Percentiles rank a stretch among this genome's conserved stretches.
These are phyloP conservation scores for Suhomyces wounanorum DNA, from an alignment of 1,139 yeast genomes.

Conservation along the genomic window DNA sequence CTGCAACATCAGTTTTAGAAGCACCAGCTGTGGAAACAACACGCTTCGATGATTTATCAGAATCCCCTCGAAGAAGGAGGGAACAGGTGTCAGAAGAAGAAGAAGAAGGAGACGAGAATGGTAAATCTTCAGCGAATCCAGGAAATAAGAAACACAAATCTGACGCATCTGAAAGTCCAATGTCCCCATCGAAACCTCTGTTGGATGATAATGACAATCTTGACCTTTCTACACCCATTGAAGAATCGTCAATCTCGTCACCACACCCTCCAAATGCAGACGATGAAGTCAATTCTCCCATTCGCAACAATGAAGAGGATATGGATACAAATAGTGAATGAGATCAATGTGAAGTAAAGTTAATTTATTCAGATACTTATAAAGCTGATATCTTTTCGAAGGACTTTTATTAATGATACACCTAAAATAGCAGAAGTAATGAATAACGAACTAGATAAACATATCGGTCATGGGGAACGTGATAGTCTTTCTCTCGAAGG, in stretches of 20 bases:
- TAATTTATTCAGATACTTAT: background rate
- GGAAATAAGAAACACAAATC: slow-evolving; percentile 9
- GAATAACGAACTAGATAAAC: background rate
- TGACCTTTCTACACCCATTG: slow-evolving; percentile 17
- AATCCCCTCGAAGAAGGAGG: slow-evolving; percentile 12
- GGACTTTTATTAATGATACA: background rate
- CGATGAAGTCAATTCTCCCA: background rate
- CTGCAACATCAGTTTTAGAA: background rate
- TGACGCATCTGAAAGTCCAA: slow-evolving; percentile 5
- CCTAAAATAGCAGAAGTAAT: background rate
- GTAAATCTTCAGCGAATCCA: background rate
- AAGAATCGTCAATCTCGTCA: slow-evolving; percentile 5
- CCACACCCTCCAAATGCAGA: background rate
- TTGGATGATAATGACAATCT: slow-evolving; percentile 14
- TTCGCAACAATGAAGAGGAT: background rate
- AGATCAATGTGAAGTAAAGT: background rate
- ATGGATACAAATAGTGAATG: background rate
- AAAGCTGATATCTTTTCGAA: too few relatives aligned
- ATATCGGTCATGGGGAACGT: background rate
- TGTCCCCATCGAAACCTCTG: slow-evolving; percentile 4
- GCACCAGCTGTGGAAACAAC: background rate
- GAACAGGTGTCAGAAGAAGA: slow-evolving; percentile 11
- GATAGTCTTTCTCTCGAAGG: slow-evolving; percentile 13
- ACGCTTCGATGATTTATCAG: slow-evolving; percentile 7
- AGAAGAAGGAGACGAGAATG: background rate